Percentiles rank a stretch among this genome's conserved stretches.
Evolutionary conservation across 306 rosid species (phyloP).

Genomic region (Corylus americana): DNA sequence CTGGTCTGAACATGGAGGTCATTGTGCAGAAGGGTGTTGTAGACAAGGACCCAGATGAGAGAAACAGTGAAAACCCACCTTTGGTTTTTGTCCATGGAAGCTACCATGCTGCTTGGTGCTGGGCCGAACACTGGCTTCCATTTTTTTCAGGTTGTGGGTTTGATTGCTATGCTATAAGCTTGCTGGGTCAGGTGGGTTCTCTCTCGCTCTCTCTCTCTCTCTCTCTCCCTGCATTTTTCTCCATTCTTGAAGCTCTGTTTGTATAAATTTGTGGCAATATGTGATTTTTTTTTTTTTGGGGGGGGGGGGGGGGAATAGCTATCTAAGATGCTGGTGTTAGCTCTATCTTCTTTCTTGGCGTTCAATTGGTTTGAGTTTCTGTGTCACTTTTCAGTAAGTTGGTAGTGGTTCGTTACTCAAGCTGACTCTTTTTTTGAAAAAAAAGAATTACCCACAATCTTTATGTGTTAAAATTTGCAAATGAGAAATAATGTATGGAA

Average conservation of each 20-base stretch:
- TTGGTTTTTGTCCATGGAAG: conserved; percentile 92
- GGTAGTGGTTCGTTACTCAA: background rate
- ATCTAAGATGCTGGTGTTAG: background rate
- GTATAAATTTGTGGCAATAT: too few relatives aligned
- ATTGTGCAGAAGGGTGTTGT: conserved; percentile 54
- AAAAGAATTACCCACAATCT: background rate
- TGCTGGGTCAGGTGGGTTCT: conserved; percentile 71
- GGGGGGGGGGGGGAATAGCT: too few relatives aligned
- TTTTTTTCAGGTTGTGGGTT: conserved; percentile 74
- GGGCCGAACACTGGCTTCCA: conserved; percentile 91
- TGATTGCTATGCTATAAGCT: conserved; percentile 78
- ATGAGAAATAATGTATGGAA: background rate
- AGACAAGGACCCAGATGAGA: conserved; percentile 21
- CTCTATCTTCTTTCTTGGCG: background rate
- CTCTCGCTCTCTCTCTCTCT: conserved; percentile 26
- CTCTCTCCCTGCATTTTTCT: background rate
- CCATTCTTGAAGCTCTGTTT: background rate
- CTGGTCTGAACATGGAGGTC: conserved; percentile 79
- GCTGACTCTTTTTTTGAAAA: background rate
- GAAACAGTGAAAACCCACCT: conserved; percentile 38
- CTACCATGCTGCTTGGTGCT: conserved; percentile 96
- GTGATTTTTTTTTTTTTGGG: too few relatives aligned
- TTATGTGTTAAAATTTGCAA: background rate
- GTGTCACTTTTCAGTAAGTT: background rate
- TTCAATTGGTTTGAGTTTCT: background rate